These are phyloP conservation scores for Scytalidium lignicola DNA, from an alignment of 2,329 filamentous ascomycete species.

Conservation along the genomic window DNA sequence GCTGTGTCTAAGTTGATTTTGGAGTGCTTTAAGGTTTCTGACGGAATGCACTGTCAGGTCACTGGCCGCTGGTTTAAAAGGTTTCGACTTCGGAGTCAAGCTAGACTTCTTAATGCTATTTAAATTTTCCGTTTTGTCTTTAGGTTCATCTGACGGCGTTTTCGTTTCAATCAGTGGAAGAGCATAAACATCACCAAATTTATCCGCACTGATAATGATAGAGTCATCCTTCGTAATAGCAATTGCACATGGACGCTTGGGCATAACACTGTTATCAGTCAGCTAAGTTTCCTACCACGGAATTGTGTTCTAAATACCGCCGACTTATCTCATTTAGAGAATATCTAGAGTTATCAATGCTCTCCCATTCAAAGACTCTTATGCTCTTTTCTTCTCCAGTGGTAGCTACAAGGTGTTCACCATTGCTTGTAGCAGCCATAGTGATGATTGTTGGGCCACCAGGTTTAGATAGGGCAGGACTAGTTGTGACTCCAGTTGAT, in stretches of 20 bases:
- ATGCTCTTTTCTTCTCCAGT: constrained; percentile 91
- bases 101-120: constrained; percentile 1
- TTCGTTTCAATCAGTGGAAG: constrained; percentile 58
- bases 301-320: constrained; percentile 46
- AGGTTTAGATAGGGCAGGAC: background rate
- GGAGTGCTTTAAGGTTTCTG: constrained; percentile 55
- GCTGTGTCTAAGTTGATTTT: constrained; percentile 49
- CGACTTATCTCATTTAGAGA: constrained; percentile 62
- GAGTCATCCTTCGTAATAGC: constrained; percentile 62
- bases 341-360: constrained; percentile 38
- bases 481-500: background rate
- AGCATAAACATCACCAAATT: constrained; percentile 94
- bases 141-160: constrained; percentile 10
- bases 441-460: constrained; percentile 61
- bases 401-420: constrained; percentile 67
- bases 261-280: constrained; percentile 55
- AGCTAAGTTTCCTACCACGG: constrained; percentile 5
- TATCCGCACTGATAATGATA: constrained; percentile 80
- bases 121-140: constrained; percentile 11
- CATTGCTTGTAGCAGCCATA: constrained; percentile 57
- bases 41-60: constrained; percentile 58
- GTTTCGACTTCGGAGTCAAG: constrained; percentile 17
- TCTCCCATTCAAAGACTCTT: constrained; percentile 69
- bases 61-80: constrained; percentile 48
- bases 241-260: constrained; percentile 80